These are phyloP conservation scores for Trichophyton benhamiae DNA, from an alignment of 2,329 filamentous ascomycete species.

Conservation along the genomic window DNA sequence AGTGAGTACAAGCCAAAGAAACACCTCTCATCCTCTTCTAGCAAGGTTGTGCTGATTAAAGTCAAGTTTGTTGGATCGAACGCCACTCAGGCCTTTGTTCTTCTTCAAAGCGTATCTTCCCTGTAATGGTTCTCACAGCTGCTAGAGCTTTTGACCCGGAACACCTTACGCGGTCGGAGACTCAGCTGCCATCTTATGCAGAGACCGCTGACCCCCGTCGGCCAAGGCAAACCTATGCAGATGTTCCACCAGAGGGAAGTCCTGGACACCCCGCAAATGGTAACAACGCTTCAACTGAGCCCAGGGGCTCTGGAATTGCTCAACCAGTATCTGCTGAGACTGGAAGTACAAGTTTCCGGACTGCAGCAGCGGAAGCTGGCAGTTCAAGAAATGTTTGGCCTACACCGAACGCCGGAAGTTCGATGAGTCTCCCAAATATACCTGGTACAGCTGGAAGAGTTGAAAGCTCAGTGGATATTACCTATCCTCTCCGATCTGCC, in stretches of 20 bases:
- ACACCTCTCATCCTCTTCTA: background rate
- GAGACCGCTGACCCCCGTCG: background rate
- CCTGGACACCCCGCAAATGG: too few species aligned
- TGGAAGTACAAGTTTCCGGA: too few species aligned
- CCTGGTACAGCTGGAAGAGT: too few species aligned
- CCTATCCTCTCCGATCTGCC: too few species aligned
- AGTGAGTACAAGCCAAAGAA: background rate
- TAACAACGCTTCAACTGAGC: too few species aligned
- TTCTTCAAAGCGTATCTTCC: background rate
- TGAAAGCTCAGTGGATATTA: too few species aligned
- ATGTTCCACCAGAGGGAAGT: background rate
- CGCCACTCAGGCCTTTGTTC: background rate
- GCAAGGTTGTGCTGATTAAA: background rate
- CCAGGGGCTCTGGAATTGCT: too few species aligned
- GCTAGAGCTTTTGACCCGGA: background rate
- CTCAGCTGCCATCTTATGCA: background rate
- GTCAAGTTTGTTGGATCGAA: background rate
- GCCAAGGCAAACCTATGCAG: background rate
- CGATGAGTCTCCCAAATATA: too few species aligned
- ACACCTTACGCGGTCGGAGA: background rate
- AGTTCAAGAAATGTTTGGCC: background rate
- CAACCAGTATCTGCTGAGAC: too few species aligned
- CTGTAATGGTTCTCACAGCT: background rate
- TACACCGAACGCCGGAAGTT: background rate
- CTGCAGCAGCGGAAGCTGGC: background rate